These are phyloP conservation scores for Penicillium roqueforti DNA, from an alignment of 495 filamentous ascomycete species.

Conservation along the genomic window DNA sequence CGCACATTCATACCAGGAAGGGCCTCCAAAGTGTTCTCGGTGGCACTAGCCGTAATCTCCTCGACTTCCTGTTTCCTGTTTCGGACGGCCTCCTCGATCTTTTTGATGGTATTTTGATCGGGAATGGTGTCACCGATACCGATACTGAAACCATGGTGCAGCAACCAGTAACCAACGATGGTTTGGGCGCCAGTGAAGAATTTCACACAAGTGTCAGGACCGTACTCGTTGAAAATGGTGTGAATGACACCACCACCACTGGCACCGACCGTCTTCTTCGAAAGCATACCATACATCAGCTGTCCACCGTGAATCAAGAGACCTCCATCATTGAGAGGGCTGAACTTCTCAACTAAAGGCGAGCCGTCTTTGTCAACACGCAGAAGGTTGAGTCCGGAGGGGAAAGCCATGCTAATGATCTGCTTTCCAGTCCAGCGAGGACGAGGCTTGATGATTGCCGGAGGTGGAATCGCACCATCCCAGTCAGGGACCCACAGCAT, in stretches of 20 bases:
- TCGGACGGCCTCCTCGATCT: constrained; percentile 74
- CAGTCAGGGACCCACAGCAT: constrained; percentile 96
- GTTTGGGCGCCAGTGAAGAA: constrained; percentile 96
- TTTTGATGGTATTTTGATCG: constrained; percentile 72
- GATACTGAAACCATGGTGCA: constrained; percentile 98
- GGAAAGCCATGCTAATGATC: constrained; percentile 89
- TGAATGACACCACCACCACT: constrained; percentile 85
- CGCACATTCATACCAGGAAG: constrained; percentile 96
- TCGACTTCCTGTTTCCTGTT: constrained; percentile 76
- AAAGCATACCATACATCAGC: constrained; percentile 81
- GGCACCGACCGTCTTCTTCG: constrained; percentile 92
- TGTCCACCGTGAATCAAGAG: constrained; percentile 82
- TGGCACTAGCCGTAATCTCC: constrained; percentile 67
- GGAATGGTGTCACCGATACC: constrained; percentile 98
- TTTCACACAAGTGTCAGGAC: constrained; percentile 72
- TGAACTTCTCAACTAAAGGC: constrained; percentile 49
- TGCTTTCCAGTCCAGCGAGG: constrained; percentile 99
- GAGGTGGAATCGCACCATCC: constrained; percentile 90
- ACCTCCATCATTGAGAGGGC: constrained; percentile 72
- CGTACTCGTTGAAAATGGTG: constrained; percentile 93
- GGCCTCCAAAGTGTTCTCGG: constrained; percentile 78
- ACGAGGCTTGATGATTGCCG: constrained; percentile 84
- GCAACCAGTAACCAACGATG: constrained; percentile 93
- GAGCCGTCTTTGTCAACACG: constrained; percentile 55
- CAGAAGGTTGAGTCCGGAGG: constrained; percentile 75